Conservation (phyloP, 441 rosid species). For the Mallotus repandus region DNA sequence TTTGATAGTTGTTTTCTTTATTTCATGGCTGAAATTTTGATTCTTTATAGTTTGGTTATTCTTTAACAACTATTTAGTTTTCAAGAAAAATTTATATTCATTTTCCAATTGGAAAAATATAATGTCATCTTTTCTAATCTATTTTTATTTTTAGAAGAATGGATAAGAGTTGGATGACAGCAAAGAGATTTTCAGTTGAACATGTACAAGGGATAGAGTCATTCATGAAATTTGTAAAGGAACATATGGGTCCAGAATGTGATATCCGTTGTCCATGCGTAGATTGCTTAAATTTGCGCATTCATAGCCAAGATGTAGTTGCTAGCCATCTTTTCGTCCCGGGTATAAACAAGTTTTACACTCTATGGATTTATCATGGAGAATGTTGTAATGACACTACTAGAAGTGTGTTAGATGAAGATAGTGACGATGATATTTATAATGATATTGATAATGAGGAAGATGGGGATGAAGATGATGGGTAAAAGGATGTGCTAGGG, state of each 20-base stretch:
- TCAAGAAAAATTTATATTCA: too few species aligned
- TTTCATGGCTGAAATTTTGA: too few species aligned
- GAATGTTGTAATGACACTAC: neutral
- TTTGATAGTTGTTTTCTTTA: too few species aligned
- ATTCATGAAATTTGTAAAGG: neutral
- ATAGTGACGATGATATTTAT: neutral
- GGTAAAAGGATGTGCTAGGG: neutral
- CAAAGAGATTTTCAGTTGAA: neutral
- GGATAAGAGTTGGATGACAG: neutral
- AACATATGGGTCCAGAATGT: neutral
- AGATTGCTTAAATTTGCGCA: neutral
- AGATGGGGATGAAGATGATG: neutral
- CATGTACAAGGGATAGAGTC: neutral
- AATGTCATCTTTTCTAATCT: too few species aligned
- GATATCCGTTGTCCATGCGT: neutral
- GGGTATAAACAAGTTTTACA: neutral
- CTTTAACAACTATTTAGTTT: too few species aligned
- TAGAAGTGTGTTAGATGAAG: neutral
- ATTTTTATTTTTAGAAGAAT: neutral
- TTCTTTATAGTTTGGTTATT: too few species aligned
- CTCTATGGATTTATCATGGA: neutral
- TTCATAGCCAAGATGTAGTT: neutral
- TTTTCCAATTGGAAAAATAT: too few species aligned
- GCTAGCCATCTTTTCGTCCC: neutral
- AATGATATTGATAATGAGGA: too few species aligned